Base-by-base conservation (phyloP, 2,329 filamentous ascomycete genomes). In the Fusarium sp. region DNA sequence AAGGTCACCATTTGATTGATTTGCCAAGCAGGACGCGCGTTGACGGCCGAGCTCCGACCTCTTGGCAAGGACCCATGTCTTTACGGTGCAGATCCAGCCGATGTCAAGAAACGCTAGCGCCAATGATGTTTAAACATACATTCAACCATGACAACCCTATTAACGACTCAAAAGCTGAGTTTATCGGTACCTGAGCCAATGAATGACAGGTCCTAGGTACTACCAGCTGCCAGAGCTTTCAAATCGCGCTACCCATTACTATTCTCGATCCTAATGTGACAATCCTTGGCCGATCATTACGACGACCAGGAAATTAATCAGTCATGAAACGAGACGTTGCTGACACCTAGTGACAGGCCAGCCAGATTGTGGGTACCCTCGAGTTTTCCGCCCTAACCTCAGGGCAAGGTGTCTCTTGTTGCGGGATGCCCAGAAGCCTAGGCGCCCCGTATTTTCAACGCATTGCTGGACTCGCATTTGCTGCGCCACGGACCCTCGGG, bases 11-110 rank as follows among this genome's bases (percentile, higher is more conserved):
- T 67, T 73, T 65, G 63, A 72, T 52, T 59, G 63, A 72, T 52
- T 59, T 67, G 73, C 74, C 73, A 75, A 75, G 74, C 75, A 65
- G 73, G 69, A 72, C 73, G 72, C 74, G 74, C 70, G 70, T 75
- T 75, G 74, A 75, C 50, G 71, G 74, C 70, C 70, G 69, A 73
- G 70, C 70, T 69, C 67, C 73, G 72, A 74, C 50, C 68, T 67
- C 73, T 75, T 75, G 73, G 72, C 73, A 59, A 58, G 61, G 72
- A 75, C 70, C 70, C 72, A 74, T 75, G 73, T 68, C 67, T 65
- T 58, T 72, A 57, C 71, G 63, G 67, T 74, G 71, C 74, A 75
- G 72, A 75, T 75, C 73, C 67, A 75, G 61, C 70, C 73, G 72
- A 69, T 68, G 65, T 66, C 64, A 58, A 68, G 67, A 49, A 57